phyloP scores from a whole-genome alignment of 179 eudicot genomes.

The Silene coronaria region DNA sequence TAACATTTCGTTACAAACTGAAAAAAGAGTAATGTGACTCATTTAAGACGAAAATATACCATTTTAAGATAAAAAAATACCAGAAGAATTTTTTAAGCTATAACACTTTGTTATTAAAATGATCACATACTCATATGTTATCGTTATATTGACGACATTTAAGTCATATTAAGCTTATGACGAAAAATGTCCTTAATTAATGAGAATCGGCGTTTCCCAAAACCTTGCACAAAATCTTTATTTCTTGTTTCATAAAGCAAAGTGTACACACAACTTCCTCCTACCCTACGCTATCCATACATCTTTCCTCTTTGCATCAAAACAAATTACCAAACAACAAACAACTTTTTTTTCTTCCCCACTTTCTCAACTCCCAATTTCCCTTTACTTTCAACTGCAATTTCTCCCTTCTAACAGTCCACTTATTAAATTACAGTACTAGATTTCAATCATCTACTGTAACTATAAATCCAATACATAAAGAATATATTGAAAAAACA shows the following conservation, averaged over 20 bases:
- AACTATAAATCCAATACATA: not conserved
- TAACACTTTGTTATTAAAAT: no score
- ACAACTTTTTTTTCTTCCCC: conserved; percentile 1
- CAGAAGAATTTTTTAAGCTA: no score
- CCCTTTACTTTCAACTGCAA: conserved; percentile 22
- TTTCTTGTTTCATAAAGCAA: not conserved
- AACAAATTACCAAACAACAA: conserved; percentile 8
- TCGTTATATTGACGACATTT: no score
- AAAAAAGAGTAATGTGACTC: no score
- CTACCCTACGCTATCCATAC: conserved; percentile 26
- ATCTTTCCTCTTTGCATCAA: conserved; percentile 5
- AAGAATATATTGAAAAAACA: not conserved
- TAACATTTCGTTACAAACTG: no score
- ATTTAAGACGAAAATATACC: no score
- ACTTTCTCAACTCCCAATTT: conserved; percentile 12
- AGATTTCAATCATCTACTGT: conserved; percentile 10
- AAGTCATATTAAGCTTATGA: no score
- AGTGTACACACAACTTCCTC: conserved; percentile 17
- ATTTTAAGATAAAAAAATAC: no score
- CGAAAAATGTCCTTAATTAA: no score
- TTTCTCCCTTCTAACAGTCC: conserved; percentile 18
- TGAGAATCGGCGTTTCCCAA: no score
- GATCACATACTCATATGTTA: no score
- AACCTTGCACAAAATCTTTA: no score
- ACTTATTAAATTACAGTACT: not conserved